Evolutionary conservation across 2,329 filamentous ascomycete species (phyloP), one percentile per base, ranked within the genome.

Genomic region (Cladosporium sp.): DNA sequence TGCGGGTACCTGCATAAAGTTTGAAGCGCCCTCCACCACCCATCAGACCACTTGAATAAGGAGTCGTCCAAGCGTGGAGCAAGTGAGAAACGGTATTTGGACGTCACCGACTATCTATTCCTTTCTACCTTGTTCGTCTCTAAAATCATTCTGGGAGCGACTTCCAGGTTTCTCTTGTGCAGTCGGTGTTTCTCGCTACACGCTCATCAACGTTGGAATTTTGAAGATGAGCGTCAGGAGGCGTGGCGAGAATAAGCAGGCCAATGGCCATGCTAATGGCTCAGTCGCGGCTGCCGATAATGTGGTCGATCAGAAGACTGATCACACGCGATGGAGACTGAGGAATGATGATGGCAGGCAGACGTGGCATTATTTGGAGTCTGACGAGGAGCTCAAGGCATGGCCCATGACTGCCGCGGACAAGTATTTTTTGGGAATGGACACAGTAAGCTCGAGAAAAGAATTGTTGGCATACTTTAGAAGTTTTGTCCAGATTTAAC

Each of bases 381-480:
- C 81, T 8, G 85, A 93, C 48, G 77, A 88, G 52, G 83, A 87
- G 49, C 70, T 77, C 7, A 75, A 86, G 59, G 72, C 80, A 51
- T 96, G 92, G 91, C 90, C 92, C 4, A 91, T 96, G 70, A 86
- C 81, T 19, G 77, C 76, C 50, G 88, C 90, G n/a, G 94, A 98
- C 66, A 95, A 89, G 68, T 95, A 90, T 67, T 88, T 84, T 62
- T 67, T 98, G 15, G 88, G 88, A 15, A 70, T 96, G 40, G 82
- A 88, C 49, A 80, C 85, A 55, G 92, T 96, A 74, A 52, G 67
- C n/a, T n/a, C n/a, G n/a, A n/a, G n/a, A n/a, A n/a, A n/a, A n/a
- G n/a, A n/a, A n/a, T n/a, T 50, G 55, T 27, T 7, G 64, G 53
- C 12, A n/a, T 27, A 4, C 22, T n/a, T 11, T 8, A 9, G 5